Conservation (phyloP, 148 eudicot genomes). For the Rhododendron williamsianum region DNA sequence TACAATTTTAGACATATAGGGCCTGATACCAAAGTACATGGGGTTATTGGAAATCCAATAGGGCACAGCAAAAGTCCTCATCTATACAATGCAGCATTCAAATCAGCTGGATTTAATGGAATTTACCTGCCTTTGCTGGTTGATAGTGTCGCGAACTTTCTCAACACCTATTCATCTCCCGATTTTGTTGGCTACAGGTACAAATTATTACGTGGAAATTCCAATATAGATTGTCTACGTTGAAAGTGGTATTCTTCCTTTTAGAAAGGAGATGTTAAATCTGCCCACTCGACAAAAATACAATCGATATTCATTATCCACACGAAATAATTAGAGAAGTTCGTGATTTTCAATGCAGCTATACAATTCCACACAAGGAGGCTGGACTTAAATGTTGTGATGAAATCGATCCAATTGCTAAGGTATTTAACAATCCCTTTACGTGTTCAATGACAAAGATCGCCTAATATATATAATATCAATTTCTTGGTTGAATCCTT, state of each 20-base stretch:
- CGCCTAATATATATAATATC: neutral
- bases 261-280: neutral
- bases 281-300: neutral
- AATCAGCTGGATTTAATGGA: slow-evolving; percentile 53
- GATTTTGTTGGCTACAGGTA: slow-evolving; percentile 87
- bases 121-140: slow-evolving; percentile 64
- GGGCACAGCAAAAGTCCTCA: slow-evolving; percentile 80
- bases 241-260: too few relatives aligned
- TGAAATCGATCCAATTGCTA: slow-evolving; percentile 61
- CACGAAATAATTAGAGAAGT: neutral
- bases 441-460: neutral
- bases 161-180: slow-evolving; percentile 56
- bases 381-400: slow-evolving; percentile 45
- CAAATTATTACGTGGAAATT: neutral
- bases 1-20: slow-evolving; percentile 67
- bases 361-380: slow-evolving; percentile 73
- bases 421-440: slow-evolving; percentile 31
- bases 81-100: slow-evolving; percentile 57
- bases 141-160: slow-evolving; percentile 49
- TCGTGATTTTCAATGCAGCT: slow-evolving; percentile 26
- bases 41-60: slow-evolving; percentile 79
- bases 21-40: slow-evolving; percentile 64
- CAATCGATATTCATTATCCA: neutral
- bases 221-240: neutral
- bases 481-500: neutral